A percentile compares a stretch with the other conserved stretches of the same genome.
Conservation (phyloP, 2,329 filamentous ascomycete genomes). For the Lanzia echinophila region DNA sequence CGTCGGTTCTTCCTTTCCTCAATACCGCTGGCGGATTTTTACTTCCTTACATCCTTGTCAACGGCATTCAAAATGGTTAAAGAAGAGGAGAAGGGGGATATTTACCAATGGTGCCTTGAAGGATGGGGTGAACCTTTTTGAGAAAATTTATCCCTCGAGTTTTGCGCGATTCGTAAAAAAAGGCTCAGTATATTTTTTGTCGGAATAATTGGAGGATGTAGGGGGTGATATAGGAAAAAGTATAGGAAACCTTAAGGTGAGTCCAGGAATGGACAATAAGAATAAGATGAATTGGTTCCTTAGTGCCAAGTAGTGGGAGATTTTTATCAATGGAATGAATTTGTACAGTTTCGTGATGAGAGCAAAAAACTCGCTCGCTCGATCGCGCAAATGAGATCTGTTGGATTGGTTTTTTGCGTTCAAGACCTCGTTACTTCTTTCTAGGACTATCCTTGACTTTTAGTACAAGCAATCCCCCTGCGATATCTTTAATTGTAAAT, state of each 20-base stretch:
- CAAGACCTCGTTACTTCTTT: slow-evolving; percentile 21
- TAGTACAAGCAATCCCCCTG: slow-evolving; percentile 25
- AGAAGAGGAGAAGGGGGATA: not conserved
- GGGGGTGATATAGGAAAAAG: not conserved
- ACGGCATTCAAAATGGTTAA: not conserved
- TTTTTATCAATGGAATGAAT: not conserved
- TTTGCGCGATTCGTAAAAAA: not conserved
- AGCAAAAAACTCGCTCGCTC: not conserved
- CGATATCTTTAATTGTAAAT: slow-evolving; percentile 20
- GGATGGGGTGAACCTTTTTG: not conserved
- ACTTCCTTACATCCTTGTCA: not conserved
- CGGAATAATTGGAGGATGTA: not conserved
- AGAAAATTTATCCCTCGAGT: slow-evolving; percentile 4
- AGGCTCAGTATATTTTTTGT: not conserved
- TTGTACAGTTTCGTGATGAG: not conserved
- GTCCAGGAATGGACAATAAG: slow-evolving; percentile 1
- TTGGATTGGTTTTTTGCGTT: slow-evolving; percentile 3
- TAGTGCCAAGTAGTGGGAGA: not conserved
- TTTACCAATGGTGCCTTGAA: not conserved
- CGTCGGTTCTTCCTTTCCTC: slow-evolving; percentile 1
- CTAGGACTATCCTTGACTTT: slow-evolving; percentile 25
- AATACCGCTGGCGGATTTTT: not conserved
- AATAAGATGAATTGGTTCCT: slow-evolving; percentile 1
- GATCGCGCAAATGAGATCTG: slow-evolving; percentile 4
- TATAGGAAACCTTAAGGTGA: not conserved